Evolutionary conservation across 176 grass and related monocot species (phyloP), one percentile per base, ranked within the genome.

Genomic region (Lolium rigidum): DNA sequence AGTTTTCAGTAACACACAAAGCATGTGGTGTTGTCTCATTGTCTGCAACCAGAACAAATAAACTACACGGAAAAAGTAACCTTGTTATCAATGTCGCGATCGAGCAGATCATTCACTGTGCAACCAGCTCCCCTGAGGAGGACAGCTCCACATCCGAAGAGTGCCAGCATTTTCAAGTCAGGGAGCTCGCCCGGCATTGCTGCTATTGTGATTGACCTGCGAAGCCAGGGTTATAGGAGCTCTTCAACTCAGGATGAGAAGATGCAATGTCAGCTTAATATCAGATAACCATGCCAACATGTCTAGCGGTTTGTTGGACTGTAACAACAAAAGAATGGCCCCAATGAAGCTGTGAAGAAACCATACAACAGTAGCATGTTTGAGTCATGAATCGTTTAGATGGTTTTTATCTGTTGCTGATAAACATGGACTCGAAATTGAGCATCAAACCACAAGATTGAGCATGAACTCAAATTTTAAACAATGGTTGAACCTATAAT

Each of bases 61-160:
- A 15, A 4, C 5, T 79, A 48, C 10, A 39, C 39, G 3, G 25
- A 13, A 0, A 9, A 62, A 70, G 22, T 22, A 4, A 93, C 95
- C 92, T 94, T 97, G 21, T 86, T 87, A 80, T 98, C 95, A 57
- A 98, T 93, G 84, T 95, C 91, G 0, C 91, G 87, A 50, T 95
- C 93, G 6, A 98, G 87, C 81, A 98, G 93, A 77, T 98, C 93
- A 80, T 98, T 98, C 31, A 95, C 87, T 3, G 95, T 98, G 83
- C 95, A 95, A 57, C 93, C 93, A 76, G 91, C 95, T 3, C 95
- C 95, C 70, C 95, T 90, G 18, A 95, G 91, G 25, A 98, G 89
- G 56, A 95, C 82, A 61, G 93, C 87, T 31, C 95, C 93, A 13
- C 87, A 95, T 83, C 89, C 95, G 44, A 97, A 97, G n/a, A 95